Conservation (phyloP, 495 filamentous ascomycete genomes). For the Hyaloscypha variabilis region DNA sequence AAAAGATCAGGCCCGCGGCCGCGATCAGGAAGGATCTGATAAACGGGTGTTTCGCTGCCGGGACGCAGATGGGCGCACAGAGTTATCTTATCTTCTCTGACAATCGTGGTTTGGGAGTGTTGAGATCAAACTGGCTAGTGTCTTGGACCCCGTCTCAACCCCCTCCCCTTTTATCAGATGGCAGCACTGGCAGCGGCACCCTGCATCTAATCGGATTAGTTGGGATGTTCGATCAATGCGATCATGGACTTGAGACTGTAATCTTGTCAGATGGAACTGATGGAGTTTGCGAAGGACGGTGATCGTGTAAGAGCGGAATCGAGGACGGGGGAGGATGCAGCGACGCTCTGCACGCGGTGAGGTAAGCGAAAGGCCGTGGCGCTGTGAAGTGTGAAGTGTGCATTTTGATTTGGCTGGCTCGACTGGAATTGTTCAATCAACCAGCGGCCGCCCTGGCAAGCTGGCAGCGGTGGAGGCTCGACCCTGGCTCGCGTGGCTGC, state of each 20-base stretch:
- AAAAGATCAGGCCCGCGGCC: background rate
- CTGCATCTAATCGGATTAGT: conserved; percentile 13
- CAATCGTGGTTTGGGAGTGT: conserved; percentile 19
- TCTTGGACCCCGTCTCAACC: conserved; percentile 25
- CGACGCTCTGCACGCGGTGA: background rate
- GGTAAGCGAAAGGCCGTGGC: background rate
- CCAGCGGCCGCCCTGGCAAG: background rate
- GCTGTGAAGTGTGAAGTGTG: background rate
- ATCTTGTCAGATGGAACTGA: background rate
- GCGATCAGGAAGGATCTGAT: background rate
- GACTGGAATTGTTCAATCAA: background rate
- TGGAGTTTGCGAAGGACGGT: conserved; percentile 8
- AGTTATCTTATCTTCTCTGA: conserved; percentile 23
- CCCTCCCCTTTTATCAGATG: conserved; percentile 20
- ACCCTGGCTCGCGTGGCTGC: background rate
- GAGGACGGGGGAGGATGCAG: background rate
- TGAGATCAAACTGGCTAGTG: conserved; percentile 20
- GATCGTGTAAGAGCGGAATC: background rate
- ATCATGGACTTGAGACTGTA: conserved; percentile 2
- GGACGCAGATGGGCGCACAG: background rate
- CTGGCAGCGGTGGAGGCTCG: background rate
- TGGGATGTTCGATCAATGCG: conserved; percentile 15
- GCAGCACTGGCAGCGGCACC: conserved; percentile 19
- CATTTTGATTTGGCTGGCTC: too few relatives aligned
- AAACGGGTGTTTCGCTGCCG: background rate